Base-by-base conservation (phyloP, 2,329 filamentous ascomycete genomes). In the Capronia coronata region DNA sequence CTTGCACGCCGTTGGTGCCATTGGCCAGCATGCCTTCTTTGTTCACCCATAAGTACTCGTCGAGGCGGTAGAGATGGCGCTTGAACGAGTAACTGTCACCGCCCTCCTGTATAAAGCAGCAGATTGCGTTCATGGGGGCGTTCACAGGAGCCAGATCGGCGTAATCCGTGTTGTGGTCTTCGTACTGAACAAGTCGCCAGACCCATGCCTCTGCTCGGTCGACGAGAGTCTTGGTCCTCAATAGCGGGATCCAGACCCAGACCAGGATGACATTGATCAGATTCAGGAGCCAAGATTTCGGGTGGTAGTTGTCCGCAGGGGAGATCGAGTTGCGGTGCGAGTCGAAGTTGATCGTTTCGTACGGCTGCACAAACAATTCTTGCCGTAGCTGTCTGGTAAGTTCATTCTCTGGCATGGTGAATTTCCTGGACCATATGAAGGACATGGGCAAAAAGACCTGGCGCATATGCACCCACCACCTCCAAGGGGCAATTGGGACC, bases 381-480 rank as follows among this genome's bases (percentile, higher is more conserved):
- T 90, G 73, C 18, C 84, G 82, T 34, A 98, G 68, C 48, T 80
- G 78, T 18, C 78, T 78, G 44, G 86, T 86, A 1, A 94, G 66
- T 2, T 84, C 79, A 34, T 86, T 91, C 59, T 86, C 76, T 13
- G 87, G 85, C 57, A 84, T 85, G 22, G 76, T 77, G 82, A 87
- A 96, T 56, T 76, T 76, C 71, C 85, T 88, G 0, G 89, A 94
- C 73, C 86, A 95, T 35, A 97, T 68, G 63, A 86, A 96, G 0
- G 85, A 82, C 88, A 97, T 96, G 3, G 90, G 85, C 42, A 95
- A 67, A 62, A 91, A 95, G n/a, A 98, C 90, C 68, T 86, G 82
- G n/a, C 93, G 87, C 68, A 96, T 96, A 62, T 98, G 93, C 62
- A 97, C 87, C 91, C 90, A 96, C 90, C 91, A 96, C 58, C 88